Evolutionary conservation across 2,329 filamentous ascomycete genomes (phyloP).

Genomic region (Hypoxylon sp.): DNA sequence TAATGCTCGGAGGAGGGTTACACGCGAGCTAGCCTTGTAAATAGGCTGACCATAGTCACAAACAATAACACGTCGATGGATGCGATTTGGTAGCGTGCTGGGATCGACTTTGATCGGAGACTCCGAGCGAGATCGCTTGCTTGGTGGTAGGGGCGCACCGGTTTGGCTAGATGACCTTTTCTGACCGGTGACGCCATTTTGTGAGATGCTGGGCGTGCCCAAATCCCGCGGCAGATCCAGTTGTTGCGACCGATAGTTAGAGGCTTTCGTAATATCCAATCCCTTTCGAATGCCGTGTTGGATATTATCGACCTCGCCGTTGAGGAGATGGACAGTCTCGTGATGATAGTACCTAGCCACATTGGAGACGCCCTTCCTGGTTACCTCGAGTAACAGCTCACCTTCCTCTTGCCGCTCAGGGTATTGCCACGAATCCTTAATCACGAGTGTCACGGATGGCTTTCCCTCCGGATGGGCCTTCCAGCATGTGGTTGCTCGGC

Average conservation of each 20-base stretch:
- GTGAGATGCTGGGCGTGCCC: background rate
- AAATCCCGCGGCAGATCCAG: background rate
- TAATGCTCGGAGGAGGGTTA: slow-evolving; percentile 50
- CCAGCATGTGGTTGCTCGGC: slow-evolving; percentile 59
- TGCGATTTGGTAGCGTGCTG: slow-evolving; percentile 47
- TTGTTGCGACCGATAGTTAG: slow-evolving; percentile 5
- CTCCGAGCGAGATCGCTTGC: slow-evolving; percentile 20
- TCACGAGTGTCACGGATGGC: slow-evolving; percentile 52
- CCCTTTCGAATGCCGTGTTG: slow-evolving; percentile 12
- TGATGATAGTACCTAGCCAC: slow-evolving; percentile 59
- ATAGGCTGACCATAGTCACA: slow-evolving; percentile 54
- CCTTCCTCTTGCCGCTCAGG: slow-evolving; percentile 57
- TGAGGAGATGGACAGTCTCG: slow-evolving; percentile 47
- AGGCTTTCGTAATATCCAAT: slow-evolving; percentile 16
- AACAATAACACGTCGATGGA: slow-evolving; percentile 55
- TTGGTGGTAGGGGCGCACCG: slow-evolving; percentile 6
- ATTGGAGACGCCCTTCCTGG: slow-evolving; percentile 52
- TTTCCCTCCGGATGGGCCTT: slow-evolving; percentile 56
- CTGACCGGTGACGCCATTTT: slow-evolving; percentile 2
- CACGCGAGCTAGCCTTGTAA: slow-evolving; percentile 52
- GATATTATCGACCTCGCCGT: slow-evolving; percentile 10
- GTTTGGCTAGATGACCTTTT: slow-evolving; percentile 26
- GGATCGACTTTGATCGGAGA: slow-evolving; percentile 19
- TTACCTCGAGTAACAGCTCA: slow-evolving; percentile 54
- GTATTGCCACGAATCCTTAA: slow-evolving; percentile 61